These are phyloP conservation scores for Aphanomyces cochlioides DNA, from an alignment of 352 stramenopile species.

Conservation along the genomic window DNA sequence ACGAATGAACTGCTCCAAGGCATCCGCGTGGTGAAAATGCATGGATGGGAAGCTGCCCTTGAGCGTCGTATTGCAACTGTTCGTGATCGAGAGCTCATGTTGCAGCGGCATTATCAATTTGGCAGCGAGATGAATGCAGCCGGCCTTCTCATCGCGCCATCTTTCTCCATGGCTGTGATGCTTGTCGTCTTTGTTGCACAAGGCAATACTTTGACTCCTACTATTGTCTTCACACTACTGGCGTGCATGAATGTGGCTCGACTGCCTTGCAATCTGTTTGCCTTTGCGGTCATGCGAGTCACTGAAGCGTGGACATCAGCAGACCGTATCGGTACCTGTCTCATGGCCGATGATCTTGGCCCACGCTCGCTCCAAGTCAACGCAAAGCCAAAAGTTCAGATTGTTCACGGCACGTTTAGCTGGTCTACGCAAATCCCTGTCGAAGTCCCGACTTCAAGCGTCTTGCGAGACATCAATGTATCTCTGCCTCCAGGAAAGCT, in stretches of 20 bases:
- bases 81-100: constrained; percentile 42
- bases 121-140: constrained; percentile 29
- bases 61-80: constrained; percentile 38
- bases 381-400: background rate
- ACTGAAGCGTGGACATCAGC: constrained; percentile 43
- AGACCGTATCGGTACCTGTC: constrained; percentile 34
- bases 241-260: constrained; percentile 50
- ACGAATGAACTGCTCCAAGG: constrained; percentile 92
- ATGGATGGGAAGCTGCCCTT: constrained; percentile 69
- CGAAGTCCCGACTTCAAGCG: background rate
- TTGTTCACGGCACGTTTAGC: background rate
- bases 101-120: constrained; percentile 48
- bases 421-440: background rate
- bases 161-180: background rate
- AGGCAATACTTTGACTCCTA: constrained; percentile 52
- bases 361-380: background rate
- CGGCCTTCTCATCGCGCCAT: background rate
- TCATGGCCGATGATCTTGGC: constrained; percentile 15
- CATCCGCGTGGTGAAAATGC: constrained; percentile 88
- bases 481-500: constrained; percentile 26
- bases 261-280: constrained; percentile 54
- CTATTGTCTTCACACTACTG: constrained; percentile 50
- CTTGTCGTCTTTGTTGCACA: constrained; percentile 30
- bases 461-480: background rate
- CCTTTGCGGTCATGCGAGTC: constrained; percentile 45